Base-by-base conservation (phyloP, 176 grass and related monocot genomes). In the maize (Zea mays) region DNA sequence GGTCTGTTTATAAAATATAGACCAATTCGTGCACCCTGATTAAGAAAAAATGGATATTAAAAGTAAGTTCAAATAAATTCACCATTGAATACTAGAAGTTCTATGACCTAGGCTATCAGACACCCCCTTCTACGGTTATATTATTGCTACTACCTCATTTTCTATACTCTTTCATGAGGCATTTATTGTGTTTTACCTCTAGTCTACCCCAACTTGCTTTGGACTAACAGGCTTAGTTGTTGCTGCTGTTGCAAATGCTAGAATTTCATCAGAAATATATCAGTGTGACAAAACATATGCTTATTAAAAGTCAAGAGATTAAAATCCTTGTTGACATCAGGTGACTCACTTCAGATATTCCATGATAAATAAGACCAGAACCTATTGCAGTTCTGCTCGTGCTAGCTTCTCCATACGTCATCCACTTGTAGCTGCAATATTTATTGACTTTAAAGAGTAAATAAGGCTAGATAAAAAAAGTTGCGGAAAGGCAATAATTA, bases 1-100 rank as follows among this genome's bases (percentile, higher is more conserved):
- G 95, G 95, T 42, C 89, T 89, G 81, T 94, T 98, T 85, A 94
- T 92, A 84, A 98, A 98, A 82, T 98, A 98, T 27, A 98, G 76
- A 81, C 92, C 96, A 87, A 98, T 56, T 78, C 85, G 67, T 67
- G 89, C 87, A 85, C 89, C 92, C 92, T 98, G 71, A 78, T 86
- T 72, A 71, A 73, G 82, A 45, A 76, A 82, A 78, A 7, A 69
- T 61, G 7, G 3, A 33, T 17, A 56, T 36, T 46, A 40, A 0
- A 16, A 52, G 5, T 34, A 67, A 43, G 14, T 79, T 55, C 51
- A 79, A 20, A 72, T 47, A 43, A 67, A 60, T 67, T 72, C 59
- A 77, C 40, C 5, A 20, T 11, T 5, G 16, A 21, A 82, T 12
- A 57, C 65, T 57, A 56, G 21, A 34, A 61, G 21, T 34, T 1